Evolutionary conservation across 139 green algal species (phyloP), one percentile per base, ranked within the genome.

Genomic region (Ulvella scutata): DNA sequence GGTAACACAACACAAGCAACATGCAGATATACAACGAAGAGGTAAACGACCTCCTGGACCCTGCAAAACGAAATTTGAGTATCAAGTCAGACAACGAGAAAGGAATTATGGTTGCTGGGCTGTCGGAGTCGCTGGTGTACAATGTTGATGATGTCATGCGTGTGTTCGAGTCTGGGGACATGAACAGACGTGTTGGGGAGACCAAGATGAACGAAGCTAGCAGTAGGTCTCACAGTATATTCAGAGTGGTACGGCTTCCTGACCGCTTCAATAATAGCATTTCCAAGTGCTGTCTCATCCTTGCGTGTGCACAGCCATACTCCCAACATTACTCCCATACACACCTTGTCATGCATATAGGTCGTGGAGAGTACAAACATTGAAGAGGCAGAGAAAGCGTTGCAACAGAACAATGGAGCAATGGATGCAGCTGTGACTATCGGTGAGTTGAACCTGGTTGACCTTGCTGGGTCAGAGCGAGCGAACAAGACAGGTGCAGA

Each of bases 1-100:
- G n/a, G n/a, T n/a, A n/a, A n/a, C n/a, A 26, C 43, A 60, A 26
- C 17, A 20, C 43, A 26, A 26, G 43, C 17, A 60, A 60, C 21
- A 4, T 43, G 78, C 84, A 94, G 92, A 81, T 98, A 10, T 98
- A 98, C 88, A 98, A 98, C 75, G 94, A 98, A 83, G 90, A 97
- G 61, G 92, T 98, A 37, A 92, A 94, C 34, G 94, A 98, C 81
- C 85, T 98, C 43, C 84, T 98, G 74, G 82, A 85, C 0, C 83
- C 83, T 0, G 85, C 90, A 13, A 92, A 92, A 73, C 78, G 80
- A 28, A 92, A 90, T 82, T 87, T 97, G 78, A 83, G 84, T 20
- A 86, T 97, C 21, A 88, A 96, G 26, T 89, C 96, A 82, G 87
- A 62, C 79, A 87, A 86, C 77, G 89, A 96, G 77, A 84, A 75